Evolutionary conservation across 805 yeast genomes (phyloP), one percentile per base, ranked within the genome.

Genomic region (Candida alai): DNA sequence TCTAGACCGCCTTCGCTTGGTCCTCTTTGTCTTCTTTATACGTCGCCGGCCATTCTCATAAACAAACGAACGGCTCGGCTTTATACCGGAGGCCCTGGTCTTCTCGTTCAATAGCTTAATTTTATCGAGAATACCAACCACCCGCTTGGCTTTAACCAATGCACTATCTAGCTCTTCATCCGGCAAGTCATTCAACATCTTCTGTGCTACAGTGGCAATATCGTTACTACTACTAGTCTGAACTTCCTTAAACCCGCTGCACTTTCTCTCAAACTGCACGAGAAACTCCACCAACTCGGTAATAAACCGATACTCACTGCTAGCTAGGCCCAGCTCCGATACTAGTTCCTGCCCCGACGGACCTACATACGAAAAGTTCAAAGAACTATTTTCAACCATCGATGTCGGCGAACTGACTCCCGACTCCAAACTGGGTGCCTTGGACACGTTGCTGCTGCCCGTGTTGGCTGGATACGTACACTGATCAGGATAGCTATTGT

Each of bases 201-300:
- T 19, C 19, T 37, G 29, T 15, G 33, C 28, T 24, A 27, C 17
- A 4, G 20, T 11, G 12, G 6, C 9, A 10, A 24, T 19, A 18
- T 26, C 19, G 10, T 12, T 14, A 14, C 27, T 21, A 11, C 17
- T 16, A 9, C 26, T 27, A 5, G 19, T 29, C 11, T 9, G 11
- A 14, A 6, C 9, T n/a, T 12, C n/a, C 17, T 36, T 25, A 3
- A 31, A 12, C 11, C 32, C 35, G 12, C 28, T 25, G 15, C 28
- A 36, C 25, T 28, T 32, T 7, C 19, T 26, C 24, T 36, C 36
- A 29, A 36, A 36, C 18, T 32, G 26, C 10, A 32, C 28, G 17
- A 36, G 25, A 28, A 36, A 36, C 23, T 36, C 29, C 23, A 32
- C 28, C 23, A 36, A 36, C 16, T 32, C 34, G n/a, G 34, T 15